Percentiles rank a stretch among this genome's conserved stretches.
These are phyloP conservation scores for Tanozyma kutaoensis DNA, from an alignment of 805 yeast species.

Conservation along the genomic window DNA sequence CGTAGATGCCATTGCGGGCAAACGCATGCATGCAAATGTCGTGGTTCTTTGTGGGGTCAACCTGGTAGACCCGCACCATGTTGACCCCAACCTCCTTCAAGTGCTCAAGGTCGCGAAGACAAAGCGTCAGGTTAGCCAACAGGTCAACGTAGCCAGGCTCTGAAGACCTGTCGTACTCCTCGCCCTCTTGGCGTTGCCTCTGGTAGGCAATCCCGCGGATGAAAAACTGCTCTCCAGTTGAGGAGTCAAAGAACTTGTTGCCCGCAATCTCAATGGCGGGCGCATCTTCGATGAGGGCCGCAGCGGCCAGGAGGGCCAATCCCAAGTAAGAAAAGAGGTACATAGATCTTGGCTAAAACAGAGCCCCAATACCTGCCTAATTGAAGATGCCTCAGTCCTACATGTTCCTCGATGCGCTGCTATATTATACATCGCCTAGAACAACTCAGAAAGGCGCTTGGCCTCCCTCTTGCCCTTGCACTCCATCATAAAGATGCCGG, in stretches of 20 bases:
- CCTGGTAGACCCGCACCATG: neutral
- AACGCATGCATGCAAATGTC: slow-evolving; percentile 17
- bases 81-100: neutral
- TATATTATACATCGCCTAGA: neutral
- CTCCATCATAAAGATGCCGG: slow-evolving; percentile 26
- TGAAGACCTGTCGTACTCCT: slow-evolving; percentile 10
- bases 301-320: too few relatives aligned
- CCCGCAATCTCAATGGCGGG: slow-evolving; percentile 50
- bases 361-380: too few relatives aligned
- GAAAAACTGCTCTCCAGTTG: slow-evolving; percentile 71
- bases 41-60: slow-evolving; percentile 2
- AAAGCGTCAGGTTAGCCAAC: neutral
- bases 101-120: neutral
- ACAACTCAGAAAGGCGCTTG: slow-evolving; percentile 7
- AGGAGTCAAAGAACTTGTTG: slow-evolving; percentile 62
- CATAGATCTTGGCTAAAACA: too few relatives aligned
- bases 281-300: too few relatives aligned
- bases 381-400: too few relatives aligned
- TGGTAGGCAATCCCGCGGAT: slow-evolving; percentile 86
- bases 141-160: neutral
- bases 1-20: slow-evolving; percentile 21
- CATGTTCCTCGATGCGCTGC: too few relatives aligned
- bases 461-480: slow-evolving; percentile 30
- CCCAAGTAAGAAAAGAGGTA: too few relatives aligned
- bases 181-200: slow-evolving; percentile 39